Percentiles rank a stretch among this genome's conserved stretches.
Conservation (phyloP, 495 filamentous ascomycete genomes). For the Penicillium goetzii region DNA sequence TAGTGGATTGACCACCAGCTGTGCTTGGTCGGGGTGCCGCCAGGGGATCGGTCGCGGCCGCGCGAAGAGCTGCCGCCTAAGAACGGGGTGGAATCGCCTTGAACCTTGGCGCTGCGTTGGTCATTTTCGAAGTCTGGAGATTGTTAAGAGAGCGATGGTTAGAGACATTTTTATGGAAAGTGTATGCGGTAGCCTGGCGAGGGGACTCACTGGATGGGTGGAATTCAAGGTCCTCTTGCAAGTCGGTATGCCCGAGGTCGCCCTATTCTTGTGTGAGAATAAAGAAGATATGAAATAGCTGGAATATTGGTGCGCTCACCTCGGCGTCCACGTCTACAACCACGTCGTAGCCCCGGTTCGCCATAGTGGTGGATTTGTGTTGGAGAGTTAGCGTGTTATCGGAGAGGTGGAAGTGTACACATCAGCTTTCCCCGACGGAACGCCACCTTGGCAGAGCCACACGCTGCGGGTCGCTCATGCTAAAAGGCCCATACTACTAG, state of each 20-base stretch:
- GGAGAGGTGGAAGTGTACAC: conserved; percentile 35
- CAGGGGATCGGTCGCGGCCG: conserved; percentile 47
- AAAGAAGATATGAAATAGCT: background rate
- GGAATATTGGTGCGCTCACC: conserved; percentile 46
- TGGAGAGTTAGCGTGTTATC: conserved; percentile 21
- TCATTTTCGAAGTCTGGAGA: conserved; percentile 56
- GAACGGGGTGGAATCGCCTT: conserved; percentile 61
- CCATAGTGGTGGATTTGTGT: conserved; percentile 57
- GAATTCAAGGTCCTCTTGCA: conserved; percentile 98
- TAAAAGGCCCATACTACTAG: background rate
- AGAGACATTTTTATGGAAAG: conserved; percentile 2
- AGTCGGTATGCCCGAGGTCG: conserved; percentile 95
- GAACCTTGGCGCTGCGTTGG: conserved; percentile 60
- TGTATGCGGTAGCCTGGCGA: background rate
- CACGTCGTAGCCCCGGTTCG: conserved; percentile 89
- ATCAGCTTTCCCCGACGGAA: conserved; percentile 34
- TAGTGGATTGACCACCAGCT: conserved; percentile 91
- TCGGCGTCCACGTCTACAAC: conserved; percentile 96
- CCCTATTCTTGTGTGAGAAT: conserved; percentile 59
- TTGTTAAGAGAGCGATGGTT: conserved; percentile 5
- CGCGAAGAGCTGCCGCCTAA: conserved; percentile 58
- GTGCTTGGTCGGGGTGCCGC: conserved; percentile 67
- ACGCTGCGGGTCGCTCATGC: conserved; percentile 12
- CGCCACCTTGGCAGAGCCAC: conserved; percentile 35
- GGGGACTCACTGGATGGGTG: conserved; percentile 78